A percentile compares a stretch with the other conserved stretches of the same genome.
phyloP scores from a whole-genome alignment of 345 rosid species.

The Rhodamnia argentea region DNA sequence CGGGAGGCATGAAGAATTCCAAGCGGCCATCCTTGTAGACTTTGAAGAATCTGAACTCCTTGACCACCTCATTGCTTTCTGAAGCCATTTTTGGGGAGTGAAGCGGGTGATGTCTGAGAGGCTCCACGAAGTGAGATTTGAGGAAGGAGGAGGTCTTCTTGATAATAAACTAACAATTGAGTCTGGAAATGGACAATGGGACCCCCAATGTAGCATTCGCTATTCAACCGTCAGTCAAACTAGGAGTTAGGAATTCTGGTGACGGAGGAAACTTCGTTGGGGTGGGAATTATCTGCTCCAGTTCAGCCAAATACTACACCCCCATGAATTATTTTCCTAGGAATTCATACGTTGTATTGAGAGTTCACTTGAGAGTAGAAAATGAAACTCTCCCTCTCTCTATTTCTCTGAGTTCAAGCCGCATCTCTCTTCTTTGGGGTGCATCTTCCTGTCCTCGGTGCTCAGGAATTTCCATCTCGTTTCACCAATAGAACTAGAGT shows the following conservation, averaged over 20 bases:
- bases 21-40: slow-evolving; percentile 18
- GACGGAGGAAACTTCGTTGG: background rate
- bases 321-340: background rate
- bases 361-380: background rate
- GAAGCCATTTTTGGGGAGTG: background rate
- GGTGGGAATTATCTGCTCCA: background rate
- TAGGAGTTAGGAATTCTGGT: background rate
- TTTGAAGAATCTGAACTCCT: slow-evolving; percentile 26
- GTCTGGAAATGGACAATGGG: background rate
- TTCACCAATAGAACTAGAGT: background rate
- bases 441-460: no score
- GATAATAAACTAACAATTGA: background rate
- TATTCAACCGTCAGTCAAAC: background rate
- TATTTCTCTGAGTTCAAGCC: background rate
- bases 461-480: no score
- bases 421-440: background rate
- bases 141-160: background rate
- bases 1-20: slow-evolving; percentile 7
- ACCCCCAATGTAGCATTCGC: background rate
- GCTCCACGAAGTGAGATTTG: background rate
- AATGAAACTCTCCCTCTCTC: background rate
- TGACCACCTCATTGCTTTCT: slow-evolving; percentile 3
- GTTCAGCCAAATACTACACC: background rate
- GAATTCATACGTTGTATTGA: background rate
- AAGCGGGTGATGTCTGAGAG: background rate